These are phyloP conservation scores for Schizophyllum amplum DNA, from an alignment of 1,284 basidiomycete genomes.

Conservation along the genomic window DNA sequence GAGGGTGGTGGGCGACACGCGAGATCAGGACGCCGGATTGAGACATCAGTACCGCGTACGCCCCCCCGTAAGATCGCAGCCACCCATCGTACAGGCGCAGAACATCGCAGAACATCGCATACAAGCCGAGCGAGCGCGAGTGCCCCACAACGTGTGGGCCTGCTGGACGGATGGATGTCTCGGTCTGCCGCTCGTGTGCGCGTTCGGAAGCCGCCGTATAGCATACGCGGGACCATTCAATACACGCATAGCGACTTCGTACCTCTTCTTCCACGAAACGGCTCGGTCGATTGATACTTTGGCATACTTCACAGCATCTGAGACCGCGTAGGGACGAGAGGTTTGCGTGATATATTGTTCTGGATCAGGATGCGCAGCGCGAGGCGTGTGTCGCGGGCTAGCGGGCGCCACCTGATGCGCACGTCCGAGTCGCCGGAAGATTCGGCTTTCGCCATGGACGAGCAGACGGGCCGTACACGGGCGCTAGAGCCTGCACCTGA, in stretches of 20 bases:
- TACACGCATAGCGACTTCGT: too few species aligned
- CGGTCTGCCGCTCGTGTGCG: background rate
- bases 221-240: too few species aligned
- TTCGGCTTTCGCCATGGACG: too few species aligned
- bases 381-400: background rate
- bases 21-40: background rate
- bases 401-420: background rate
- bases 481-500: too few species aligned
- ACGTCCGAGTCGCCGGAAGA: background rate
- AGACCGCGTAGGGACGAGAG: background rate
- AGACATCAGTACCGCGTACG: background rate
- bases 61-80: background rate
- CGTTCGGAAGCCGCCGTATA: too few species aligned
- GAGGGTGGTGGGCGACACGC: background rate
- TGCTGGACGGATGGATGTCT: background rate
- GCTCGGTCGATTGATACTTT: background rate
- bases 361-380: too few species aligned
- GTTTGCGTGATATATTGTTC: background rate
- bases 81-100: background rate
- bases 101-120: too few species aligned
- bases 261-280: too few species aligned
- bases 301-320: background rate
- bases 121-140: background rate
- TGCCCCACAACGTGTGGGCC: background rate
- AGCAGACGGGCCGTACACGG: too few species aligned